Percentiles rank a stretch among this genome's conserved stretches.
Conservation (phyloP, 1,284 basidiomycete genomes). For the Sanghuangporus sanghuang region DNA sequence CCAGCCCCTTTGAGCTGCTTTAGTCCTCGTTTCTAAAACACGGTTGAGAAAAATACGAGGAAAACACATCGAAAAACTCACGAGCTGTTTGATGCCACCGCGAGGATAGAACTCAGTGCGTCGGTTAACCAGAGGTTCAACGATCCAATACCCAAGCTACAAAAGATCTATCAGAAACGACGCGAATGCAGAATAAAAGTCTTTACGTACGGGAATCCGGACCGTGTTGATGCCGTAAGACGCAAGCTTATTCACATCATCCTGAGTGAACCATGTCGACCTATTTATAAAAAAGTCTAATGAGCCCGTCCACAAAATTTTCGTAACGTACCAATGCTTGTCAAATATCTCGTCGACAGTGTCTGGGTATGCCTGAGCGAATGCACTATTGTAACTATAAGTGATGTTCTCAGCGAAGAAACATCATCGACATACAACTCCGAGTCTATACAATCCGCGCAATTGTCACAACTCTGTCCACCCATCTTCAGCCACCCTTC, state of each 20-base stretch:
- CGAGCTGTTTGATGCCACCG: slow-evolving; percentile 62
- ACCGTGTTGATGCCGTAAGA: slow-evolving; percentile 64
- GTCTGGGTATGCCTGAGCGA: slow-evolving; percentile 53
- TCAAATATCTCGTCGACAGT: slow-evolving; percentile 57
- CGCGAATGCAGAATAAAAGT: neutral
- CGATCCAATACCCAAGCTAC: slow-evolving; percentile 77
- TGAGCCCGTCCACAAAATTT: neutral
- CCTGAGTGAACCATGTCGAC: slow-evolving; percentile 67
- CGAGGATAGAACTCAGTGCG: slow-evolving; percentile 57
- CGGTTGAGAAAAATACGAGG: neutral
- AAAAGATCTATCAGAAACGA: neutral
- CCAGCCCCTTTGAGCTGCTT: slow-evolving; percentile 52
- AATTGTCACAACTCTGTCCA: slow-evolving; percentile 47
- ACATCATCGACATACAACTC: slow-evolving; percentile 45
- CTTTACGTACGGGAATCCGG: slow-evolving; percentile 63
- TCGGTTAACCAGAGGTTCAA: slow-evolving; percentile 65
- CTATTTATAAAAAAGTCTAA: slow-evolving; percentile 25
- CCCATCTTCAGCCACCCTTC: slow-evolving; percentile 66
- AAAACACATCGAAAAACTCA: slow-evolving; percentile 27
- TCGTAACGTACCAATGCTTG: slow-evolving; percentile 49
- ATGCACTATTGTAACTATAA: slow-evolving; percentile 34
- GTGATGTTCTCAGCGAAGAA: neutral
- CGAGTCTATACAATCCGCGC: slow-evolving; percentile 49
- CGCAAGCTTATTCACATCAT: slow-evolving; percentile 49
- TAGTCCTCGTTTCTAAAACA: slow-evolving; percentile 51